Evolutionary conservation across 1,139 yeast genomes (phyloP), one percentile per base, ranked within the genome.

Genomic region (Blastobotrys indianensis): DNA sequence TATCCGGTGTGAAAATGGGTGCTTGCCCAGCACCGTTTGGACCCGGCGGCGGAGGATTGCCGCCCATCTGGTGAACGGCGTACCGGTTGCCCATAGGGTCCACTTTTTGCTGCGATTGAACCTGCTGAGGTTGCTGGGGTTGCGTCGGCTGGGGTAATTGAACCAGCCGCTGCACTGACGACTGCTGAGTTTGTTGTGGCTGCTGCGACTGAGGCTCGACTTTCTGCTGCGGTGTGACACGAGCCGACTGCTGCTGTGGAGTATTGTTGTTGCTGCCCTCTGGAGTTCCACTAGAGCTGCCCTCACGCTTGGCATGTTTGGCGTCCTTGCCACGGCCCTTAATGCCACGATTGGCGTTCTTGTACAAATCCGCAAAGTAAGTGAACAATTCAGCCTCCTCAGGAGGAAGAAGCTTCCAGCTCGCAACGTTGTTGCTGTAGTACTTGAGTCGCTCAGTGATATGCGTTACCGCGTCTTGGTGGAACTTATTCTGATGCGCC

Each of bases 401-500:
- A 2, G 68, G 65, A 1, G 90, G 85, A 50, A 85, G 70, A 53
- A 54, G 42, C 16, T 44, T 43, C 35, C 45, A 37, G 2, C 50
- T 39, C 9, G 51, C 44, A 17, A 49, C 47, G 39, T 55, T 37
- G 7, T 48, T 42, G 32, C 54, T 48, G 43, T 53, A 52, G 52
- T 48, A 58, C 53, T 60, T 57, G 49, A 66, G 55, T 45, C 58
- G 54, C 43, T 70, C 73, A 5, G 94, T 85, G 55, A 87, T 68
- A 41, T 70, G 70, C 54, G 77, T 78, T 54, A 90, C 73, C 0
- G 94, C 80, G 13, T 77, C 78, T 51, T 79, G 67, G 65, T 90
- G 97, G 62, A 88, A 87, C 57, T 90, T 74, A 66, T 88, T 90
- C 62, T 90, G 97, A 65, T 90, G 97, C 0, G 95, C 85, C 65